Base-by-base conservation (phyloP, 345 rosid species). In the Eutrema japonicum region DNA sequence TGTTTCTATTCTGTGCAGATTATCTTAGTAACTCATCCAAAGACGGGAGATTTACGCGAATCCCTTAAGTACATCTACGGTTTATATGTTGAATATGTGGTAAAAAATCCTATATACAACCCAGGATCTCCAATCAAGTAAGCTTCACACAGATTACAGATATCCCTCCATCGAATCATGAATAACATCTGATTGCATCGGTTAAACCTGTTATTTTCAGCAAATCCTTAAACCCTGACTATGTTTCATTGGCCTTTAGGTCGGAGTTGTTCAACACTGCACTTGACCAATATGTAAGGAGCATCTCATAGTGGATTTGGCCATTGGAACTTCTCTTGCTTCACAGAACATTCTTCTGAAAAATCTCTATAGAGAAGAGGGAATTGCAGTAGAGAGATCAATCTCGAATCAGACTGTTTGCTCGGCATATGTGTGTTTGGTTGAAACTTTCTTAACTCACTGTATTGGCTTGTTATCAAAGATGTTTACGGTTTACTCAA, bases 71-170 rank as follows among this genome's bases (percentile, higher is more conserved):
- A 88, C 78, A 92, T 95, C 45, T 92, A 88, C 83, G 89, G 88
- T 86, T 79, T 92, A 65, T 95, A 92, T 68, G 96, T 92, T 53
- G 97, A 95, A 38, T 87, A 90, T 49, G 96, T 92, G 58, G 88
- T 83, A 14, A 89, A 88, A 73, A 95, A 85, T 50, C 97, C 97
- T 52, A 83, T 95, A 55, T 95, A 92, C 52, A 33, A 73, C 48
- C 96, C 96, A 16, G 96, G 94, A 75, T 80, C 85, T 67, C 93
- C 89, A 46, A 83, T 95, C 87, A 88, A 88, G 96, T 95, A 78
- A 82, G 78, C 66, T 50, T 60, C 13, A 41, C 22, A 9, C 16
- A 43, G 37, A 54, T 53, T n/a, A 9, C 16, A 43, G 37, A 54
- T 53, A 10, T 40, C 37, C 48, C 22, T 0, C 47, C 22, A 10